Evolutionary conservation across 306 rosid species (phyloP), one percentile per base, ranked within the genome.

Genomic region (Herpetospermum pedunculosum): DNA sequence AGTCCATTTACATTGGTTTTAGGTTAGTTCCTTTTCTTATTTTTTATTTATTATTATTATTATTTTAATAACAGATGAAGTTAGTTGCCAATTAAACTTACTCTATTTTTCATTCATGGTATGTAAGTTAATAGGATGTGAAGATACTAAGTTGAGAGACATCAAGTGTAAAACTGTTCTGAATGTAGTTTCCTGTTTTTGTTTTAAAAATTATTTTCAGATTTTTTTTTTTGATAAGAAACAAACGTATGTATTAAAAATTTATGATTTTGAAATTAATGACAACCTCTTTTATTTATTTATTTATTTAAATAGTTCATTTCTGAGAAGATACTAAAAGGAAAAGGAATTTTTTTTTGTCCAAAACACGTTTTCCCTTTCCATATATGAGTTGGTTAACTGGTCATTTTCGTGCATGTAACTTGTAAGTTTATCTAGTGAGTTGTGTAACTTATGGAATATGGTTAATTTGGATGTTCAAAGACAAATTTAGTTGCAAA

Each of bases 1-100:
- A 75, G 85, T 77, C 97, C 96, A 60, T 81, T 95, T 68, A 80
- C 97, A 4, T 83, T 89, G 82, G 38, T 88, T 76, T 82, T 95
- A 81, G 92, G 99, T 95, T 29, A 81, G 97, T 88, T 67, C 67
- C 52, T 82, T n/a, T 58, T 58, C n/a, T n/a, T n/a, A n/a, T 29
- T 23, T 2, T 35, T 35, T 8, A 0, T 32, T 2, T 15, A 0
- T 60, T 16, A 8, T 6, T 23, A 0, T 10, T 10, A 26, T 57
- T 6, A 21, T 2, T 41, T n/a, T n/a, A n/a, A n/a, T 8, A 44
- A 28, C 41, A 28, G 57, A 46, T 28, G 26, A 44, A 26, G 40
- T 67, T 43, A 21, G 21, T 69, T 68, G 21, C 38, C 6, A 69
- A 8, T 26, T 43, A 40, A 40, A 44, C 74, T 16, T 44, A 25